Evolutionary conservation across 75 land plant species (phyloP), one percentile per base, ranked within the genome.

Genomic region (Selaginella tamariscina): DNA sequence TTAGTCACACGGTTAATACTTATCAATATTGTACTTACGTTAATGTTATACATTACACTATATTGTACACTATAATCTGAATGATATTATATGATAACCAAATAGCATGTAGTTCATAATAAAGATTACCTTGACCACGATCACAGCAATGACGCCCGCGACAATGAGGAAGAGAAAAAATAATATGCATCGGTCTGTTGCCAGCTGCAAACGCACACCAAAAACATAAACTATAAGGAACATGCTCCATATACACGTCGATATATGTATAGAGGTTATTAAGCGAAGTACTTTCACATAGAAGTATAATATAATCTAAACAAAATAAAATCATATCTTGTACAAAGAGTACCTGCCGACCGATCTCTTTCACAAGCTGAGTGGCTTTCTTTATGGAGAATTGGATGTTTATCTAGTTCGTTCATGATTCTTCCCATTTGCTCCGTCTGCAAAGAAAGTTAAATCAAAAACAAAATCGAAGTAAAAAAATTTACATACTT

Each of bases 361-460:
- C 93, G 73, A 91, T 85, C 77, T 91, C 97, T 68, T 83, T 88
- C 57, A 91, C 97, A 21, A 91, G 79, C 69, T 91, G 88, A 20
- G 89, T 78, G 32, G 97, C 97, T 71, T 91, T 91, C 67, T 91
- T 91, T 30, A 91, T 88, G 29, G 97, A 91, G 56, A 91, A 91
- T 56, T 91, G 83, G 66, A 91, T 86, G 18, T 85, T n/a, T 88
- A 39, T 91, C 97, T 64, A 91, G 74, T 68, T 91, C 97, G 76
- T 88, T 91, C n/a, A 82, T 86, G 70, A 91, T 81, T 30, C 88
- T 82, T 18, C 93, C 92, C 89, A 91, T 86, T 84, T 88, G 93
- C 18, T 91, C 93, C 31, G 97, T 91, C 97, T 91, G 84, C 44
- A 79, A 39, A 39, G 15, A 5, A 5, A 39, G 15, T 39, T 15